A percentile compares a stretch with the other conserved stretches of the same genome.
These are phyloP conservation scores for Diplosphaera chodatii DNA, from an alignment of 139 green algal genomes.

Conservation along the genomic window DNA sequence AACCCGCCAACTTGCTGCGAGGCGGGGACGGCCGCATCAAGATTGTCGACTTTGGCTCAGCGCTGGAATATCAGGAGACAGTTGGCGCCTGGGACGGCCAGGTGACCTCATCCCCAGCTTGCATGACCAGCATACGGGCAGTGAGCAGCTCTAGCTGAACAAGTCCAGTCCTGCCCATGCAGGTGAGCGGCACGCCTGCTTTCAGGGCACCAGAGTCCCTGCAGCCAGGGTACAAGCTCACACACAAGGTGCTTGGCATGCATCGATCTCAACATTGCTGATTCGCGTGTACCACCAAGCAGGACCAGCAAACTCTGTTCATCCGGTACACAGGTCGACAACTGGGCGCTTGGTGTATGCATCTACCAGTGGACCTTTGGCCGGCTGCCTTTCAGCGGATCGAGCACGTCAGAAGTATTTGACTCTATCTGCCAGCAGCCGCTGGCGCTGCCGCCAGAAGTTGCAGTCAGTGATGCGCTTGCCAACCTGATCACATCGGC, in stretches of 20 bases:
- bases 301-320: too few relatives aligned
- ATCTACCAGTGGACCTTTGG: constrained; percentile 49
- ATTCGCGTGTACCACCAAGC: too few relatives aligned
- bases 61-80: constrained; percentile 23
- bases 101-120: too few relatives aligned
- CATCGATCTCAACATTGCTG: background rate
- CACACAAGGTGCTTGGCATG: constrained; percentile 29
- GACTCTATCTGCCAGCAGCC: constrained; percentile 6
- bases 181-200: constrained; percentile 23
- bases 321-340: constrained; percentile 30
- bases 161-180: too few relatives aligned
- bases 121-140: too few relatives aligned
- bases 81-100: constrained; percentile 19
- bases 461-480: too few relatives aligned
- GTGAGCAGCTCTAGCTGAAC: too few relatives aligned
- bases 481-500: too few relatives aligned
- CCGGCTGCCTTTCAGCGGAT: constrained; percentile 43
- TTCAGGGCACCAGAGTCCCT: constrained; percentile 49
- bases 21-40: constrained; percentile 31
- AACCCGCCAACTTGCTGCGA: constrained; percentile 28
- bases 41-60: constrained; percentile 52
- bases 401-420: constrained; percentile 15
- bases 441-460: background rate
- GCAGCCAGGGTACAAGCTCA: constrained; percentile 22
- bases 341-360: constrained; percentile 52